Evolutionary conservation across 768 basidiomycete species (phyloP).

Genomic region (Trametes meyenii): DNA sequence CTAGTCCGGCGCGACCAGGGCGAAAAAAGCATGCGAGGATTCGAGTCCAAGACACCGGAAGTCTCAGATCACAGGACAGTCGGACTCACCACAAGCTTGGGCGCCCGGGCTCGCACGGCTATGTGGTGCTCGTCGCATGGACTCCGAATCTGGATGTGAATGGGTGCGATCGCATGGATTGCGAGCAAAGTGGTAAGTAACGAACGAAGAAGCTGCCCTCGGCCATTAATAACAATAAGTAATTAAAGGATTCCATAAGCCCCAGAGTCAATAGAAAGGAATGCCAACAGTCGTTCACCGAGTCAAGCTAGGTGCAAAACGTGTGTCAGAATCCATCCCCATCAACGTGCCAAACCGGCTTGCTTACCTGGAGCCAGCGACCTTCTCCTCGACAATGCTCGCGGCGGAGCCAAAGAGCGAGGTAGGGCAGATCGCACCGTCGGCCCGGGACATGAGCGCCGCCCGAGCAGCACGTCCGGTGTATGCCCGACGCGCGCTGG

Average conservation of each 20-base stretch:
- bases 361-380: slow-evolving; percentile 16
- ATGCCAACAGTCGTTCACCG: slow-evolving; percentile 11
- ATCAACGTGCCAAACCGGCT: too few relatives aligned
- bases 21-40: background rate
- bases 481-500: slow-evolving; percentile 15
- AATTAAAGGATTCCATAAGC: slow-evolving; percentile 16
- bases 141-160: background rate
- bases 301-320: background rate
- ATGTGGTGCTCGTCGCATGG: background rate
- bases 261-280: slow-evolving; percentile 18
- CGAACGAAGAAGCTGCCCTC: slow-evolving; percentile 12
- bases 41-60: background rate
- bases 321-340: background rate
- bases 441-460: background rate
- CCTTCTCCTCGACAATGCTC: slow-evolving; percentile 11
- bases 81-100: background rate
- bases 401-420: background rate
- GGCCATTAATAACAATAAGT: slow-evolving; percentile 20
- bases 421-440: slow-evolving; percentile 3
- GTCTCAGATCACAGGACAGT: slow-evolving; percentile 2
- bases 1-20: background rate
- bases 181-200: slow-evolving; percentile 19
- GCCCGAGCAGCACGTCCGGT: slow-evolving; percentile 10
- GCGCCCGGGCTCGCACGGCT: too few relatives aligned
- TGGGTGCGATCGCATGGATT: slow-evolving; percentile 19